Percentiles rank a stretch among this genome's conserved stretches.
phyloP scores from a whole-genome alignment of 257 asterid genomes.

The Anisodus acutangulus region DNA sequence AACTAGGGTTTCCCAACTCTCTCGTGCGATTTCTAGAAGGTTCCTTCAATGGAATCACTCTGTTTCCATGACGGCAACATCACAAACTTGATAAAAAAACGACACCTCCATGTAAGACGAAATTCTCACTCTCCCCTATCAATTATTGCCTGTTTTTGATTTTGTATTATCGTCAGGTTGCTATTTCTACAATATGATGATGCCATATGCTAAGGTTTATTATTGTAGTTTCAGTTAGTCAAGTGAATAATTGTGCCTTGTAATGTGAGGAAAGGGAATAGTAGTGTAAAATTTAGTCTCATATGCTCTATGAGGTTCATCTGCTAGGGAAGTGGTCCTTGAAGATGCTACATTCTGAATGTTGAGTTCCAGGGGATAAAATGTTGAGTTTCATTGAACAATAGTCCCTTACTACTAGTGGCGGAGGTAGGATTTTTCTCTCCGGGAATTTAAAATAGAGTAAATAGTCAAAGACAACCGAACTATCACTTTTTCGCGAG shows the following conservation, averaged over 20 bases:
- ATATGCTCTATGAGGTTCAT: background rate
- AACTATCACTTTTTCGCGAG: too few species aligned
- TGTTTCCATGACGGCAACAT: slow-evolving; percentile 85
- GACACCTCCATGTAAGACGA: slow-evolving; percentile 41
- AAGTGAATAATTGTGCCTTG: background rate
- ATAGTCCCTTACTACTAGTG: background rate
- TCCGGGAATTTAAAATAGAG: too few species aligned
- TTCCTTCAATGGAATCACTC: slow-evolving; percentile 48
- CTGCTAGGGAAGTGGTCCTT: background rate
- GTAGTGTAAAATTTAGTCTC: background rate
- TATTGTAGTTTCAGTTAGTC: background rate
- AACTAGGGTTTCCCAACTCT: slow-evolving; percentile 17
- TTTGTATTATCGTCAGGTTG: background rate
- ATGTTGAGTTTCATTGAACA: background rate
- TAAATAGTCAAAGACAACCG: too few species aligned
- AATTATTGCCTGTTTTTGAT: background rate
- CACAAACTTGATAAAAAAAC: slow-evolving; percentile 69
- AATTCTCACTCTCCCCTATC: background rate
- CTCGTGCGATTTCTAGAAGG: slow-evolving; percentile 2
- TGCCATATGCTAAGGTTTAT: background rate
- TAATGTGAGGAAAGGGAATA: background rate
- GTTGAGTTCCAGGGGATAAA: background rate
- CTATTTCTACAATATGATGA: background rate
- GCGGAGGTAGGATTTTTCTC: too few species aligned
- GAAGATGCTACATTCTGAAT: background rate